These are phyloP conservation scores for Plenodomus biglobosus DNA, from an alignment of 2,329 filamentous ascomycete species.

Conservation along the genomic window DNA sequence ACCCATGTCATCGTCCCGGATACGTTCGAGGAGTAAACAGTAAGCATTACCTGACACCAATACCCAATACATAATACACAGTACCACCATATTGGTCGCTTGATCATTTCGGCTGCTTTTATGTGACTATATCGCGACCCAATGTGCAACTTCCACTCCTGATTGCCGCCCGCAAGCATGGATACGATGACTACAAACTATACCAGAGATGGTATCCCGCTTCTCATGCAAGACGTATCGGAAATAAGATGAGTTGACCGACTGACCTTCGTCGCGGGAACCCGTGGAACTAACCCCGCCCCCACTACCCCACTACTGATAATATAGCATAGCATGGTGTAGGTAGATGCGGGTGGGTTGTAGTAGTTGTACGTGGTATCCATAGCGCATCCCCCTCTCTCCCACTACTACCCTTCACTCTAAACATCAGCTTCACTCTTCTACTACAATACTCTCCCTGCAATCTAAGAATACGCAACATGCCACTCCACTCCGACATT, in stretches of 20 bases:
- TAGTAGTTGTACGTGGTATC: not conserved
- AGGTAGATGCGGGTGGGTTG: not conserved
- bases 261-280: not conserved
- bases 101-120: no score
- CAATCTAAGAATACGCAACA: conserved; percentile 1
- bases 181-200: not conserved
- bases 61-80: no score
- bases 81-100: no score
- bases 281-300: no score
- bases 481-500: conserved; percentile 45
- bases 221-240: conserved; percentile 1
- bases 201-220: not conserved
- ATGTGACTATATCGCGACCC: not conserved
- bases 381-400: not conserved
- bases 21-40: conserved; percentile 33
- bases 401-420: no score
- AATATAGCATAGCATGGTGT: not conserved
- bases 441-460: not conserved
- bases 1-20: conserved; percentile 6
- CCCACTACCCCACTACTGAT: conserved; percentile 7
- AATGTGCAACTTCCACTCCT: not conserved
- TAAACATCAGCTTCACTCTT: no score
- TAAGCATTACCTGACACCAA: conserved; percentile 4
- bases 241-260: conserved; percentile 2
- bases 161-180: not conserved